These are phyloP conservation scores for Nigrospora osmanthi DNA, from an alignment of 2,329 filamentous ascomycete species.

Conservation along the genomic window DNA sequence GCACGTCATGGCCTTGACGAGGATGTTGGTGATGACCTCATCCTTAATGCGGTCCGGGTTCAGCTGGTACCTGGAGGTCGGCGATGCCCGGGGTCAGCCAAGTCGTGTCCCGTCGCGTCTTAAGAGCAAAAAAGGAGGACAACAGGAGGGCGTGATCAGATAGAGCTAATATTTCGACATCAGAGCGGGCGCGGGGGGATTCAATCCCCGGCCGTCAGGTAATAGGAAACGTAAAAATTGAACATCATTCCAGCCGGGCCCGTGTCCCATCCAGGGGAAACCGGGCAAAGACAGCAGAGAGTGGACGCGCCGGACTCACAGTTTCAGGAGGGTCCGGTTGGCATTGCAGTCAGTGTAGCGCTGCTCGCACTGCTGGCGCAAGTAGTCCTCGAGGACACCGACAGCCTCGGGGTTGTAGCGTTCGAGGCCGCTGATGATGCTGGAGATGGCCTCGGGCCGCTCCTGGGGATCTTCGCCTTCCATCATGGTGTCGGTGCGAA, in stretches of 20 bases:
- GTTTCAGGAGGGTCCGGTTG: conserved; percentile 90
- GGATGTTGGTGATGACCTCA: conserved; percentile 96
- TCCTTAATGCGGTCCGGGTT: conserved; percentile 97
- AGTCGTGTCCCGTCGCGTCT: neutral
- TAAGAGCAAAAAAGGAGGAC: neutral
- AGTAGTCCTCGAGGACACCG: conserved; percentile 86
- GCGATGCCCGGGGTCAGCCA: neutral
- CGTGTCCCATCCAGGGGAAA: conserved; percentile 19
- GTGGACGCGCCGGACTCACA: conserved; percentile 64
- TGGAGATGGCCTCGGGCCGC: conserved; percentile 83
- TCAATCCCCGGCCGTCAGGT: conserved; percentile 64
- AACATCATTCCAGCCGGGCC: conserved; percentile 63
- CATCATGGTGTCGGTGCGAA: conserved; percentile 34
- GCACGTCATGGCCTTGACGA: conserved; percentile 94
- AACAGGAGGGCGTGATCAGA: conserved; percentile 46
- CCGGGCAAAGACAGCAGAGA: no score
- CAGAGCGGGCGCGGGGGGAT: conserved; percentile 48
- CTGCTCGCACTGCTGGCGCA: conserved; percentile 89
- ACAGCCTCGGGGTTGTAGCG: conserved; percentile 98
- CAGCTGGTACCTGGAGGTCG: conserved; percentile 78
- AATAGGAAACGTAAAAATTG: conserved; percentile 91
- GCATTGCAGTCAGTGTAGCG: conserved; percentile 94
- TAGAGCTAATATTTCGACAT: conserved; percentile 68
- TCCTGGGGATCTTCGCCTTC: conserved; percentile 82
- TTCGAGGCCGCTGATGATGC: conserved; percentile 94